These are phyloP conservation scores for Lactifluus subvellereus DNA, from an alignment of 768 basidiomycete genomes.

Conservation along the genomic window DNA sequence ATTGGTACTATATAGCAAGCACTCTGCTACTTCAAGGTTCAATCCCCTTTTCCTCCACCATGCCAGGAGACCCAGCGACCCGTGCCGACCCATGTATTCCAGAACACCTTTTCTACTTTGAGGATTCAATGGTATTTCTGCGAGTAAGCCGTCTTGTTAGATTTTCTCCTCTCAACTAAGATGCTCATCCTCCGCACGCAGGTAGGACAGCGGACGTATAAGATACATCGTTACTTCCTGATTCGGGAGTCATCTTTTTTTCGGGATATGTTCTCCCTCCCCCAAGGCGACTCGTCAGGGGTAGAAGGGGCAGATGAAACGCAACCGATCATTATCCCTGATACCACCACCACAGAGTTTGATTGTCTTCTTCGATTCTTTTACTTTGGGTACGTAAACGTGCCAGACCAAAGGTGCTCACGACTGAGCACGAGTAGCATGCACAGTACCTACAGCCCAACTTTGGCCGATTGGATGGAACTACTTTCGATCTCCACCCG, in stretches of 20 bases:
- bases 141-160: neutral
- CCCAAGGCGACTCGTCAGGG: conserved; percentile 13
- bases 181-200: neutral
- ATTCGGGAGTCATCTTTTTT: conserved; percentile 23
- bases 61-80: too few relatives aligned
- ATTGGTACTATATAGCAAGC: neutral
- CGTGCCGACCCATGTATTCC: neutral
- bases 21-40: too few relatives aligned
- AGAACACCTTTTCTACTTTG: conserved; percentile 1
- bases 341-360: conserved; percentile 17
- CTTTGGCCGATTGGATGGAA: conserved; percentile 20
- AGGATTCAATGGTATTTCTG: conserved; percentile 9
- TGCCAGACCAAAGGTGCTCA: neutral
- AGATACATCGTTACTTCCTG: conserved; percentile 24
- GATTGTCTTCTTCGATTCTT: conserved; percentile 22
- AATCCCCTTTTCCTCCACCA: too few relatives aligned
- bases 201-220: conserved; percentile 23
- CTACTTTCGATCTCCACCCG: conserved; percentile 22
- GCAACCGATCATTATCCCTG: conserved; percentile 21
- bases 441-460: neutral
- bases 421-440: conserved; percentile 9
- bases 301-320: conserved; percentile 24
- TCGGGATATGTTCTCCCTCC: conserved; percentile 15
- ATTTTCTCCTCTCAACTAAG: neutral
- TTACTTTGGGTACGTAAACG: conserved; percentile 20